Evolutionary conservation across 805 yeast genomes (phyloP), one percentile per base, ranked within the genome.

Genomic region (Hagleromyces aurorensis): DNA sequence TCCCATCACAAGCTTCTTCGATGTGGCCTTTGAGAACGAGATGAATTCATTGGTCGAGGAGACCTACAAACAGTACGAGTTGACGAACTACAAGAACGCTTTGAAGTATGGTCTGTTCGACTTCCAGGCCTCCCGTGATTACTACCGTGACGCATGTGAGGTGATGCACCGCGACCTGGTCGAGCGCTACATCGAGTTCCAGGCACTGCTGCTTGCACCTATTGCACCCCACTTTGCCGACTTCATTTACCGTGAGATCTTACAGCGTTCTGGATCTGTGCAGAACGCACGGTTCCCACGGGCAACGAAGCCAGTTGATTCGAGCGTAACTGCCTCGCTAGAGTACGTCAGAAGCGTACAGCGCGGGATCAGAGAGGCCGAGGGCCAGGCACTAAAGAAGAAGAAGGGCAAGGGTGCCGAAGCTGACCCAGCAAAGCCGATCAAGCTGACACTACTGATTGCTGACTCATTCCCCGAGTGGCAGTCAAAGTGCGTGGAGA

Each of bases 161-260:
- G 64, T 64, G 19, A 84, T 91, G 94, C 94, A 84, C 65, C 72
- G 67, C 45, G 94, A 83, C 48, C 69, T 91, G 41, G 78, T 85
- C 22, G 51, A 74, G 42, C 75, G 78, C 47, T 91, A 85, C 57
- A 82, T 91, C 46, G 94, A 86, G 61, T 64, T 75, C 18, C 98
- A 91, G 66, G 78, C 78, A 12, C 69, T 91, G 46, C 61, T 87
- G 55, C 63, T 91, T 45, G 75, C 94, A 11, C 98, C 98, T 40
- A 67, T 91, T 46, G 93, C 97, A 24, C 97, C 98, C 27, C 98
- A 91, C 61, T 86, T 89, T 58, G 76, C 91, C 42, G 98, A 91
- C 47, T 84, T 75, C 63, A 65, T 89, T 34, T 85, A 83, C 72
- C 73, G 80, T 53, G 97, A 89, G 43, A 67, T 86, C 24, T 66